Conservation (phyloP, 1,284 basidiomycete genomes). For the Melampsora americana region DNA sequence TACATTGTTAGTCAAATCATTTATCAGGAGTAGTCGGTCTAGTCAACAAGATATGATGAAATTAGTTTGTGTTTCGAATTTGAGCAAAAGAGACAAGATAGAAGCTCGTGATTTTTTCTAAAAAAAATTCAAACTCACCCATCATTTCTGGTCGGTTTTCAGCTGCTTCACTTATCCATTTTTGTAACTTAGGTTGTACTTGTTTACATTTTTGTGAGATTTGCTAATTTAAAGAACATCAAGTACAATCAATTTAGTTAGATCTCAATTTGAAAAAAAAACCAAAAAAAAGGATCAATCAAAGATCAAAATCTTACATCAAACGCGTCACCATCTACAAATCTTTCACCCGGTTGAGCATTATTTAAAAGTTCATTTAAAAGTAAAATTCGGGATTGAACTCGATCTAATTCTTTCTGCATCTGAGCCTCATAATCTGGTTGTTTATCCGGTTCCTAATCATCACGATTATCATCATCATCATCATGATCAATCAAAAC, state of each 20-base stretch:
- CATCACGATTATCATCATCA: background rate
- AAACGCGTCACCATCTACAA: slow-evolving; percentile 77
- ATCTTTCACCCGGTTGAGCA: slow-evolving; percentile 59
- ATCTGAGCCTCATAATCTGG: slow-evolving; percentile 90
- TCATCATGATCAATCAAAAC: background rate
- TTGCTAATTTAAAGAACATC: slow-evolving; percentile 62
- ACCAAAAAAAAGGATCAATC: background rate
- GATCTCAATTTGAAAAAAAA: slow-evolving; percentile 15
- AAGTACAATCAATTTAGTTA: background rate
- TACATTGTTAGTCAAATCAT: slow-evolving; percentile 94
- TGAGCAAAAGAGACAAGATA: background rate
- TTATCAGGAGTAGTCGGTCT: slow-evolving; percentile 92
- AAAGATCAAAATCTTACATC: slow-evolving; percentile 65
- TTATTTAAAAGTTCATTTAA: slow-evolving; percentile 97
- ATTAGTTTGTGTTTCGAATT: too few species aligned
- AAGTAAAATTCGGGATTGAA: slow-evolving; percentile 88
- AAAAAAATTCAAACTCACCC: slow-evolving; percentile 59
- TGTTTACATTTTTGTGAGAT: slow-evolving; percentile 76
- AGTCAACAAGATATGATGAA: background rate
- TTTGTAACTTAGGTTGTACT: slow-evolving; percentile 91
- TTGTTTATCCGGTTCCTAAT: slow-evolving; percentile 80
- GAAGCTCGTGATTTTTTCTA: slow-evolving; percentile 1
- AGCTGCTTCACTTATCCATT: slow-evolving; percentile 92
- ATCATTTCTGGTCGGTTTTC: slow-evolving; percentile 77
- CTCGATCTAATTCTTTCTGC: slow-evolving; percentile 82